Conservation (phyloP, 2,329 filamentous ascomycete genomes). For the Neonectria punicea region DNA sequence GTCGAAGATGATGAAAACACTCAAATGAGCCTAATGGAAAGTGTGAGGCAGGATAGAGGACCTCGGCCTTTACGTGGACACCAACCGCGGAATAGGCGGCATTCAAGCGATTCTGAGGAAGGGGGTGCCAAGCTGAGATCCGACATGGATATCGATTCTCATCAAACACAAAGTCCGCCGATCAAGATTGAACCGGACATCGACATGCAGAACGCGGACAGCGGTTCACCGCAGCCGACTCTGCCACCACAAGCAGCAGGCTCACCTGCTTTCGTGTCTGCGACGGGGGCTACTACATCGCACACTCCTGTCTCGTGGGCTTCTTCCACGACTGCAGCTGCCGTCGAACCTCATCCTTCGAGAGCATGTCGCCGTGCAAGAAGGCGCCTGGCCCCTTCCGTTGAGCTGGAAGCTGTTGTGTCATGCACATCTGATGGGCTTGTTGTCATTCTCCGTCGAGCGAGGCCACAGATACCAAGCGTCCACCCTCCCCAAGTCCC, state of each 20-base stretch:
- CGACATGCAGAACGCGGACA: conserved; percentile 31
- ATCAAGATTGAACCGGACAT: conserved; percentile 51
- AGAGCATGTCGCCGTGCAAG: conserved; percentile 17
- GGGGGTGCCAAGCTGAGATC: conserved; percentile 59
- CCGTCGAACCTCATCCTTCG: conserved; percentile 8
- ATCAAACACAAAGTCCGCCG: conserved; percentile 43
- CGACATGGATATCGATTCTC: conserved; percentile 54
- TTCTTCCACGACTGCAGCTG: conserved; percentile 16
- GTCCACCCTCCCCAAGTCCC: conserved; percentile 59
- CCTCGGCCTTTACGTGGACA: conserved; percentile 7
- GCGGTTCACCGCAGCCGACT: conserved; percentile 17
- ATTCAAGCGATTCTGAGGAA: conserved; percentile 54
- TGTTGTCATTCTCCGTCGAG: conserved; percentile 81
- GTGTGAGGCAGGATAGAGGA: neutral
- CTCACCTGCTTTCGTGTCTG: conserved; percentile 23
- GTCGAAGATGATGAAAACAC: conserved; percentile 12
- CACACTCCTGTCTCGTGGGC: conserved; percentile 33
- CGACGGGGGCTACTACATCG: conserved; percentile 14
- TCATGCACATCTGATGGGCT: conserved; percentile 91
- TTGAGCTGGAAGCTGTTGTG: conserved; percentile 89
- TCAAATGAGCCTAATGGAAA: neutral
- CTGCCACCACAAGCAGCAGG: conserved; percentile 28
- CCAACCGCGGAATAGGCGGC: conserved; percentile 38
- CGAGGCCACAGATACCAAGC: conserved; percentile 74
- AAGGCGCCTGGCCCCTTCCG: conserved; percentile 51